Conservation (phyloP, 179 eudicot species). For the Spinacia oleracea region DNA sequence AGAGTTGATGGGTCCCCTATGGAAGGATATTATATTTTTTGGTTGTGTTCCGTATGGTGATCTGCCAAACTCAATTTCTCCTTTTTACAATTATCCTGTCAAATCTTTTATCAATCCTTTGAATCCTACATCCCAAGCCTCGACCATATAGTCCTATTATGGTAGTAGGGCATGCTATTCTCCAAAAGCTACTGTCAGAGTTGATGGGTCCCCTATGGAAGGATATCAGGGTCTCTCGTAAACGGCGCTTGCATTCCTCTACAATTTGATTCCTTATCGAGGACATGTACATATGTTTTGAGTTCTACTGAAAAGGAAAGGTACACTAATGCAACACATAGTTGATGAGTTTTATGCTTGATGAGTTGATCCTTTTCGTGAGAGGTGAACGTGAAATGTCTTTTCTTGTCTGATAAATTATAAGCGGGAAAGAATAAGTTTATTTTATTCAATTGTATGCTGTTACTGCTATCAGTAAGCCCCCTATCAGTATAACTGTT, state of each 20-base stretch:
- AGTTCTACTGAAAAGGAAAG: neutral
- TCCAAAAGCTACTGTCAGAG: slow-evolving; percentile 2
- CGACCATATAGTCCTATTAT: neutral
- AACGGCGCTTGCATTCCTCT: slow-evolving; percentile 4
- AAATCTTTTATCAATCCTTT: neutral
- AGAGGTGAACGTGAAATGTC: neutral
- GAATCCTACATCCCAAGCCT: neutral
- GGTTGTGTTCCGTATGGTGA: neutral
- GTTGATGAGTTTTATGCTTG: neutral
- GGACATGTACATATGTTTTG: neutral
- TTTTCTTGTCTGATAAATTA: neutral
- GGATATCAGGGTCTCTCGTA: slow-evolving; percentile 13
- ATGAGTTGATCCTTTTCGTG: neutral
- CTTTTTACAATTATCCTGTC: neutral
- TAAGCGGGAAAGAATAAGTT: neutral
- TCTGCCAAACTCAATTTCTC: neutral
- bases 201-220: slow-evolving; percentile 15
- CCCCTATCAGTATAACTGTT: neutral
- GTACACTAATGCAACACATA: neutral
- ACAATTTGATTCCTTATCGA: neutral
- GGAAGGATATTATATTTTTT: no score
- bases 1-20: no score
- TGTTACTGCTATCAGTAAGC: neutral
- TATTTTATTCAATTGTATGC: neutral
- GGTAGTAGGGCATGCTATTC: neutral